A percentile compares a stretch with the other conserved stretches of the same genome.
Evolutionary conservation across 2,329 filamentous ascomycete species (phyloP).

Genomic region (Microsporum canis): DNA sequence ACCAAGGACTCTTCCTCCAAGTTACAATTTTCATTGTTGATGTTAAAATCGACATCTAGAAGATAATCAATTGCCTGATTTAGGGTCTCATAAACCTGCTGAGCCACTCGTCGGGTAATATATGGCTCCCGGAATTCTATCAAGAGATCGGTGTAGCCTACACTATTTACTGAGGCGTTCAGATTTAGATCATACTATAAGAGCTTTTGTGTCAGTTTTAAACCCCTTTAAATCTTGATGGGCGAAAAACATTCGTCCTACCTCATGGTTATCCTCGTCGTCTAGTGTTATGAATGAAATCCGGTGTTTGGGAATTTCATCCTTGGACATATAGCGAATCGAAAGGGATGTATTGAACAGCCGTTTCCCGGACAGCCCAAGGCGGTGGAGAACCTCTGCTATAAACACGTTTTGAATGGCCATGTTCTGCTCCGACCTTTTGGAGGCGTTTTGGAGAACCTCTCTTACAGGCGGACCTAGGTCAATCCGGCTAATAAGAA

Average conservation of each 20-base stretch:
- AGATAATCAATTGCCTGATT: background rate
- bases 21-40: background rate
- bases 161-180: background rate
- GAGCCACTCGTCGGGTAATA: background rate
- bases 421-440: constrained; percentile 46
- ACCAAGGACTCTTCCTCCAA: background rate
- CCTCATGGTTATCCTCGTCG: background rate
- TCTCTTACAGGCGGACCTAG: constrained; percentile 32
- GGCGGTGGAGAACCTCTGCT: constrained; percentile 37
- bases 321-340: background rate
- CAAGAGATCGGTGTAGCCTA: background rate
- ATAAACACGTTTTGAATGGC: constrained; percentile 49
- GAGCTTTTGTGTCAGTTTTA: background rate
- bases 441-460: constrained; percentile 47
- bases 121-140: background rate
- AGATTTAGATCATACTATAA: background rate
- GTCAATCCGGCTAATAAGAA: constrained; percentile 30
- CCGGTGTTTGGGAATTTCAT: background rate
- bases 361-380: constrained; percentile 25
- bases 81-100: background rate
- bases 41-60: background rate
- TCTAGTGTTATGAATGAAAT: background rate
- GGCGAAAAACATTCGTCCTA: background rate
- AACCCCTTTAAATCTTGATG: background rate
- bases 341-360: constrained; percentile 30